Conservation (phyloP, 2,329 filamentous ascomycete genomes). For the Pestalotiopsis sp. region DNA sequence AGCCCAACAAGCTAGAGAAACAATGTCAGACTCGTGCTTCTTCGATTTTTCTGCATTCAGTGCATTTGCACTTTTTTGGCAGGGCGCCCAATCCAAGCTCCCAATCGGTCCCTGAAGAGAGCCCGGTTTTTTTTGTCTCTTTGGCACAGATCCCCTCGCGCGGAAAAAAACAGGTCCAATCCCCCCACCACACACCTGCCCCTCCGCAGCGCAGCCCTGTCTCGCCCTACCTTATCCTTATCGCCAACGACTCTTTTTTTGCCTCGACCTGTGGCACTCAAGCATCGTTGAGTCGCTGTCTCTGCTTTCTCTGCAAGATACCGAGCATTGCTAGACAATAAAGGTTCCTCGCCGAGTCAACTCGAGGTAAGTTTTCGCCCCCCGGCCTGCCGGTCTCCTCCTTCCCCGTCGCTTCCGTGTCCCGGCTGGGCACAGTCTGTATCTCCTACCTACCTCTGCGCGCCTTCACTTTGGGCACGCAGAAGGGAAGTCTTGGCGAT, state of each 20-base stretch:
- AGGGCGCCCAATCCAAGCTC: neutral
- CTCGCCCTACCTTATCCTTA: conserved; percentile 11
- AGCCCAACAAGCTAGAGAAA: neutral
- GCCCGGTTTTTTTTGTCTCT: neutral
- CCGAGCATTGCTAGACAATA: neutral
- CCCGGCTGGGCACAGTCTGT: neutral
- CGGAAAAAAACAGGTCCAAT: neutral
- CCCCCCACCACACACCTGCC: neutral
- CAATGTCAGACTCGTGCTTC: conserved; percentile 2
- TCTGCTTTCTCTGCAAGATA: neutral
- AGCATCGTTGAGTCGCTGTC: conserved; percentile 2
- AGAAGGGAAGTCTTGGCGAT: neutral
- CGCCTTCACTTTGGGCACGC: neutral
- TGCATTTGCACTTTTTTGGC: conserved; percentile 7
- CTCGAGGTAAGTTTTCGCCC: neutral
- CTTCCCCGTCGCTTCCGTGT: neutral
- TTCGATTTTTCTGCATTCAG: neutral
- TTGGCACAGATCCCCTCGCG: neutral
- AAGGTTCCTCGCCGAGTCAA: neutral
- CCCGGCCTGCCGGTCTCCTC: no score
- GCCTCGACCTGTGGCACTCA: neutral
- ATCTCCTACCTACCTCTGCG: neutral
- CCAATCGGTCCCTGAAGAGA: neutral
- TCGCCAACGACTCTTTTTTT: conserved; percentile 4
- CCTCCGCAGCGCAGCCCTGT: neutral